Evolutionary conservation across 2,329 filamentous ascomycete species (phyloP), one percentile per base, ranked within the genome.

Genomic region (Stromatinia cepivora): DNA sequence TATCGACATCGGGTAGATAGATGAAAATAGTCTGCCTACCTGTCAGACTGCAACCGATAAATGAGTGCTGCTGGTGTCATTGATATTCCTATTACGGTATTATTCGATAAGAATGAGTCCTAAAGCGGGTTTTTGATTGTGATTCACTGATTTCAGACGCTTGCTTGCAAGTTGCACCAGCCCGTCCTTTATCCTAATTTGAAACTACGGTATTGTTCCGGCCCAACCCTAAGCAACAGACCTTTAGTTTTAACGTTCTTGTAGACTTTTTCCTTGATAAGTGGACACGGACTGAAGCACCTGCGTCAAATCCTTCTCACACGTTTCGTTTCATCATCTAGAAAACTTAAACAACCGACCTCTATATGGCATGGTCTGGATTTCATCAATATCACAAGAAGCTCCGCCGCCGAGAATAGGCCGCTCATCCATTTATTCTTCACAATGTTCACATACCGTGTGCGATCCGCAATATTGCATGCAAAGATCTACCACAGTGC

Each of bases 321-420:
- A 62, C 28, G 45, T 62, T 62, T 62, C 59, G 59, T 36, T 42
- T 36, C 28, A 4, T 36, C 45, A 13, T 25, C 45, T 36, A 25
- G 25, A 34, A 20, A 36, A 36, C 28, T 15, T 42, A 42, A 36
- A 58, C 25, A 48, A 48, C 28, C 28, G 45, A 48, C 28, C 58
- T 48, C 28, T 31, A 48, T 62, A 34, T 17, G 58, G 58, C 31
- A 62, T 62, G 58, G 58, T 42, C 36, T 3, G n/a, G 20, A 13
- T 48, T 42, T 50, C 59, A 63, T n/a, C 59, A 34, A 50, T 28
- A 63, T 25, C 15, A 28, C 20, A 22, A 39, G 39, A 36, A 25
- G 61, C 46, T 63, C 61, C 61, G 31, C 31, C 61, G 52, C 61
- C 61, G 61, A 63, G 61, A 20, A 63, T 52, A 52, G 22, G 61